A percentile compares a stretch with the other conserved stretches of the same genome.
phyloP scores from a whole-genome alignment of 768 basidiomycete genomes.

The Podaxis sp. region DNA sequence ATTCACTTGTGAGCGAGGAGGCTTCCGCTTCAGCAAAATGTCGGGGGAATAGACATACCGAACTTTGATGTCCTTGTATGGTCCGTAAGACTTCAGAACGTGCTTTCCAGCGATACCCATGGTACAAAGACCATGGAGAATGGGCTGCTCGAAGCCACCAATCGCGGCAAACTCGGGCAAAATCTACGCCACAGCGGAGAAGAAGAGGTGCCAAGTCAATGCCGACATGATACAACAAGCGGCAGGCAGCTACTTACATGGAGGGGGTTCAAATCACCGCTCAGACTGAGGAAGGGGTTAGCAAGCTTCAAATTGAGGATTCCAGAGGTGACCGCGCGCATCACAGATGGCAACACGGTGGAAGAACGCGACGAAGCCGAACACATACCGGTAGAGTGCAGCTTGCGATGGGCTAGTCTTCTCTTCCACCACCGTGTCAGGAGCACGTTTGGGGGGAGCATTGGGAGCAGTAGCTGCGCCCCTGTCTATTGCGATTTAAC shows the following conservation, averaged over 20 bases:
- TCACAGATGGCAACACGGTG: not conserved
- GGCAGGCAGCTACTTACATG: conserved; percentile 52
- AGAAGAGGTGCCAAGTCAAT: not conserved
- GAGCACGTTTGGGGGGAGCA: conserved; percentile 73
- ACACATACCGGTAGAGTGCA: conserved; percentile 80
- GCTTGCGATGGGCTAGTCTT: conserved; percentile 82
- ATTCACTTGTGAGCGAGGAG: not conserved
- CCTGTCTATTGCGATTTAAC: conserved; percentile 58
- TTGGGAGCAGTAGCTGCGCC: conserved; percentile 87
- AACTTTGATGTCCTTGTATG: conserved; percentile 92
- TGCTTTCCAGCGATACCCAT: conserved; percentile 96
- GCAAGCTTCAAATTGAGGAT: not conserved
- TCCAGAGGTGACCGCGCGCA: not conserved
- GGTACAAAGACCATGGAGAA: conserved; percentile 84
- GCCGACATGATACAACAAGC: not conserved
- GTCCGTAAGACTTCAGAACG: conserved; percentile 82
- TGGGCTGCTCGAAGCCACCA: conserved; percentile 93
- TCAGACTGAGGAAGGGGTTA: conserved; percentile 52
- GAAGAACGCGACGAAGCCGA: not conserved
- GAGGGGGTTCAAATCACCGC: conserved; percentile 89
- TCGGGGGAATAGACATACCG: conserved; percentile 47
- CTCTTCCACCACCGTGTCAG: conserved; percentile 88
- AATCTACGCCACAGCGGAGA: conserved; percentile 50
- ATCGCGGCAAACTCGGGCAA: conserved; percentile 91
- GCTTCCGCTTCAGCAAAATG: not conserved